Conservation (phyloP, 768 basidiomycete species). For the Kwoniella mangroviensis region DNA sequence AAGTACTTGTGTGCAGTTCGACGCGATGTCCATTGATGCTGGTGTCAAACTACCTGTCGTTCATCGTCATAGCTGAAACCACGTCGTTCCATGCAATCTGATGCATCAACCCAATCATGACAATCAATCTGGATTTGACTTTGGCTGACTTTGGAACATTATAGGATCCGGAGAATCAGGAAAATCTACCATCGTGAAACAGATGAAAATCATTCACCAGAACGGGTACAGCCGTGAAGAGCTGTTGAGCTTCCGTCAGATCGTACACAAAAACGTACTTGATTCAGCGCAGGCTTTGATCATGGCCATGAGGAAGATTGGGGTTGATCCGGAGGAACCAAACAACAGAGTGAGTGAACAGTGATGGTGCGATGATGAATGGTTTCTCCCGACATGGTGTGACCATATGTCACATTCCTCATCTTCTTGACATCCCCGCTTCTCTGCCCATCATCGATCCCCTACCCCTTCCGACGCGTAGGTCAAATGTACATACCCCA, state of each 20-base stretch:
- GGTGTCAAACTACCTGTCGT: too few species aligned
- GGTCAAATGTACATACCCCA: too few species aligned
- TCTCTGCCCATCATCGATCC: too few species aligned
- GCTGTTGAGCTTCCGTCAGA: slow-evolving; percentile 73
- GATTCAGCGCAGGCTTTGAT: slow-evolving; percentile 87
- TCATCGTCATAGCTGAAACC: too few species aligned
- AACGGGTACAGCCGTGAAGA: slow-evolving; percentile 82
- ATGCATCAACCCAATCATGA: too few species aligned
- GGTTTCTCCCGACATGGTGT: background rate
- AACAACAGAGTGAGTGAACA: slow-evolving; percentile 63
- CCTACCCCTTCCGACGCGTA: too few species aligned
- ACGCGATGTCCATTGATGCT: background rate
- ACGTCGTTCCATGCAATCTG: too few species aligned
- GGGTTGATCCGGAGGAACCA: slow-evolving; percentile 73
- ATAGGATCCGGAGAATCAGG: slow-evolving; percentile 92
- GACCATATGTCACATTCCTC: background rate
- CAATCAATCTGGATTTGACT: too few species aligned
- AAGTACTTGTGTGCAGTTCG: background rate
- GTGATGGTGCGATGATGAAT: background rate
- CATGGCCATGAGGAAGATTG: slow-evolving; percentile 82
- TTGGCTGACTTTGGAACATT: background rate
- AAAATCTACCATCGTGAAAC: slow-evolving; percentile 94
- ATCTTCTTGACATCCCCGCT: too few species aligned
- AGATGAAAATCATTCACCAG: slow-evolving; percentile 99
- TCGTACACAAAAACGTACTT: slow-evolving; percentile 72